Base-by-base conservation (phyloP, 2,329 filamentous ascomycete genomes). In the Colletotrichum musicola region DNA sequence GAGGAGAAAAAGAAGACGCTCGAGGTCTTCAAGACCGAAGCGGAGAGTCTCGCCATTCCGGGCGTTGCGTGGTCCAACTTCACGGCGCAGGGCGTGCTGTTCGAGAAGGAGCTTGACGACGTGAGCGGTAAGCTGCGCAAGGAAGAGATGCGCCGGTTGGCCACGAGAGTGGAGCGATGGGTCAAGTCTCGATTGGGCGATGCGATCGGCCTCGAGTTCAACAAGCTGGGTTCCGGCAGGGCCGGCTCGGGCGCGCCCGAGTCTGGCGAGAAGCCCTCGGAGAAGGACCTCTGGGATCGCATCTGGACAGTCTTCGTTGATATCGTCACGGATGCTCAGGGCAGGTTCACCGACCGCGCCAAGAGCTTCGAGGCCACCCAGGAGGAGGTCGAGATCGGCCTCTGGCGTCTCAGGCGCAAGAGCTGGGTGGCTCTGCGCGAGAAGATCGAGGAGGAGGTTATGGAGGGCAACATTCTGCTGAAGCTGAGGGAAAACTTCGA, bases 401-500 rank as follows among this genome's bases (percentile, higher is more conserved):
- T 97, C 20, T 99, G 96, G 95, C 90, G 95, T 64, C 83, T 99
- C 72, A 90, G 95, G 68, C 90, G 95, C 72, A 98, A 98, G 85
- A 96, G 93, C 70, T 99, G 96, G 96, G 91, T 91, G 47, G 95
- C 95, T 14, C 85, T 99, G 70, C 89, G 93, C 53, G 91, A 94
- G 68, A 96, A 93, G 84, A 92, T 99, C 71, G 95, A 98, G 42
- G 96, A 99, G 77, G 96, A 99, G 81, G 93, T 98, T 77, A 97
- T 97, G 90, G 96, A 98, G 82, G 95, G 95, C 75, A 99, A 98
- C 77, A 90, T 99, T 62, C 84, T 98, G 40, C 86, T 98, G 73
- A 99, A 99, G 84, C 88, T 99, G 59, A 90, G 96, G 42, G 96
- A 99, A 80, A 98, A 98, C 83, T 99, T 99, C 73, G 96, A 99